These are phyloP conservation scores for Uronychia setigera DNA, from an alignment of 73 alveolate species.

Conservation along the genomic window DNA sequence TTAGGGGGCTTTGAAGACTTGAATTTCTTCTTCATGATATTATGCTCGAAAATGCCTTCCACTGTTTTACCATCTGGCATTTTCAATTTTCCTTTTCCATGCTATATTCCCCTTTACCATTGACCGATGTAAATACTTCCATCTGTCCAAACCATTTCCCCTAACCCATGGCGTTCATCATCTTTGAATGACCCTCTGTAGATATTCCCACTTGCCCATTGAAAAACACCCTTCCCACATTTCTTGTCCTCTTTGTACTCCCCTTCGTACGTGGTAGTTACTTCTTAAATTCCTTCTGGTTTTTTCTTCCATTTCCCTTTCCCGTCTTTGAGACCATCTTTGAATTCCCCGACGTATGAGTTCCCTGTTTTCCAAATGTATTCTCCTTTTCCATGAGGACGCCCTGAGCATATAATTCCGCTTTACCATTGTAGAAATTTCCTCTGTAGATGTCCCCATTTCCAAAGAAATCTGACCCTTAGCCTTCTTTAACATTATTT, in stretches of 20 bases:
- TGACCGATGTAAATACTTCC: conserved; percentile 49
- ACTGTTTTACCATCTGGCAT: no score
- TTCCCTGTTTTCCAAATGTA: conserved; percentile 67
- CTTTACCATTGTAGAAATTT: no score
- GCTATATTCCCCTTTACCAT: conserved; percentile 31
- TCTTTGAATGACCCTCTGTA: conserved; percentile 37
- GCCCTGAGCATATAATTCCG: no score
- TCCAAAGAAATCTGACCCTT: no score
- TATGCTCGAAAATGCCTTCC: no score
- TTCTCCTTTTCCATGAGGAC: conserved; percentile 75
- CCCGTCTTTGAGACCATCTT: conserved; percentile 42
- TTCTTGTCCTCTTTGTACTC: conserved; percentile 15
- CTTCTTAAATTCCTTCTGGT: neutral
- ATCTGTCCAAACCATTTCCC: conserved; percentile 59
- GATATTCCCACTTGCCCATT: conserved; percentile 34
- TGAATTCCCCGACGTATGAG: conserved; percentile 76
- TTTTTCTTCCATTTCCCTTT: no score
- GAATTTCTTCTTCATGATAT: no score
- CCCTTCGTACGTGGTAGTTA: conserved; percentile 35
- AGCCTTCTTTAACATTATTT: no score
- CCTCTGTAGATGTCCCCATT: no score
- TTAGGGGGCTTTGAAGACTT: no score
- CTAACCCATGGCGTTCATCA: conserved; percentile 53
- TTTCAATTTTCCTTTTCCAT: no score
- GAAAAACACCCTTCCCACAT: conserved; percentile 24